Percentiles rank a stretch among this genome's conserved stretches.
Evolutionary conservation across 176 grass and related monocot species (phyloP).

Genomic region (barley (Hordeum vulgare)): MorexV3_pseudomolecules_assembly NC_058523.1:477008375-477008874

Average conservation of each 20-base stretch:
- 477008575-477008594: conserved; percentile 93
- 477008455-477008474: conserved; percentile 1
- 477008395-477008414: conserved; percentile 28
- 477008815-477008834: not conserved
- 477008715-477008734: conserved; percentile 85
- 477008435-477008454: conserved; percentile 29
- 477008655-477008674: conserved; percentile 94
- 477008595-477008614: conserved; percentile 91
- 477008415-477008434: conserved; percentile 52
- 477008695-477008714: conserved; percentile 72
- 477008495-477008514: not conserved
- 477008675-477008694: conserved; percentile 56
- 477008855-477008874: not conserved
- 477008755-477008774: conserved; percentile 77
- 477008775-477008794: conserved; percentile 59
- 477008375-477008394: not conserved
- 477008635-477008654: conserved; percentile 65
- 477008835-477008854: too few relatives aligned
- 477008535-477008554: conserved; percentile 69
- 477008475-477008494: not conserved
- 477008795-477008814: not conserved
- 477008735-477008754: conserved; percentile 39
- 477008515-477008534: conserved; percentile 83
- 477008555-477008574: conserved; percentile 89
- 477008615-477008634: conserved; percentile 80